Conservation (phyloP, 129 eudicot genomes). For the Arctium lappa region DNA sequence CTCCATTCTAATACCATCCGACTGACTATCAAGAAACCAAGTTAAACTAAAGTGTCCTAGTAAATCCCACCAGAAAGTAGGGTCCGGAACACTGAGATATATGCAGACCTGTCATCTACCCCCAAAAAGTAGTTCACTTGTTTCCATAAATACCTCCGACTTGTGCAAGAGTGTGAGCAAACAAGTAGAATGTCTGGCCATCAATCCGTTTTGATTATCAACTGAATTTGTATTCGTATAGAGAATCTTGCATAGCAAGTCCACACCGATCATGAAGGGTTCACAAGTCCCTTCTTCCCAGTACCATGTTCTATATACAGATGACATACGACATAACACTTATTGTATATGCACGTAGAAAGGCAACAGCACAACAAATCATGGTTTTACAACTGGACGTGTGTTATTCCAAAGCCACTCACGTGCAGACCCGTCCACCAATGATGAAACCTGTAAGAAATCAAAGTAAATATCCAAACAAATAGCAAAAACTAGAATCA, state of each 20-base stretch:
- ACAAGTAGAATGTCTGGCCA: not conserved
- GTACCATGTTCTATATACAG: constrained; percentile 24
- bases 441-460: constrained; percentile 60
- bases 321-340: constrained; percentile 1
- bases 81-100: too few relatives aligned
- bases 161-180: not conserved
- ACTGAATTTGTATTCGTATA: not conserved
- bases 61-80: not conserved
- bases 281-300: not conserved
- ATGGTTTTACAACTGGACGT: constrained; percentile 56
- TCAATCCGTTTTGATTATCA: not conserved
- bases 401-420: constrained; percentile 94
- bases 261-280: not conserved
- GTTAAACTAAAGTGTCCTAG: not conserved
- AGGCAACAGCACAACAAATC: not conserved
- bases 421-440: constrained; percentile 75
- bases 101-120: not conserved
- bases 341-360: constrained; percentile 1
- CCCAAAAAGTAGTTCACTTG: not conserved
- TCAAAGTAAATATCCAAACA: not conserved
- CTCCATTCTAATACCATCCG: too few relatives aligned
- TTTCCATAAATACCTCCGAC: too few relatives aligned
- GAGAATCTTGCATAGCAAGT: not conserved
- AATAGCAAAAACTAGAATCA: not conserved
- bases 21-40: too few relatives aligned